Evolutionary conservation across 371 early-diverging fungal genomes (phyloP).

Genomic region (Dichotomocladium elegans): DNA sequence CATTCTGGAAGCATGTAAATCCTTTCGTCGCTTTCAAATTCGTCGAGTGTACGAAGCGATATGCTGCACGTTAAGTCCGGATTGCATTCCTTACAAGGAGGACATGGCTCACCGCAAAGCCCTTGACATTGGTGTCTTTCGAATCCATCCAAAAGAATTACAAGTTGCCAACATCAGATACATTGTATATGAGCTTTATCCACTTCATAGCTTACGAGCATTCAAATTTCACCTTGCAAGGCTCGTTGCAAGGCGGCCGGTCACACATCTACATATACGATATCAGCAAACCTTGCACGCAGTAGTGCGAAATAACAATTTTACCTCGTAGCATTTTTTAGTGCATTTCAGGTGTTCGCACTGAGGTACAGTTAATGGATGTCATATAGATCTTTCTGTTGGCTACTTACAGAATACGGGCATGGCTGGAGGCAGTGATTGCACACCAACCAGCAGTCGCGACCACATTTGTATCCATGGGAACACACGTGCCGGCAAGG

Average conservation of each 20-base stretch:
- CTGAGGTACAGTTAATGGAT: background rate
- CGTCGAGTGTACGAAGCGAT: slow-evolving; percentile 26
- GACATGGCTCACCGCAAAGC: slow-evolving; percentile 46
- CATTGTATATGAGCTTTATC: background rate
- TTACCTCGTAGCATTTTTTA: slow-evolving; percentile 36
- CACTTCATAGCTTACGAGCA: slow-evolving; percentile 31
- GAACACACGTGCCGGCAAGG: slow-evolving; percentile 32
- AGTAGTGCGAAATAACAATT: too few relatives aligned
- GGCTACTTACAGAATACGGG: slow-evolving; percentile 19
- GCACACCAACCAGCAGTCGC: slow-evolving; percentile 34
- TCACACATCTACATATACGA: slow-evolving; percentile 35
- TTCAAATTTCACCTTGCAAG: slow-evolving; percentile 16
- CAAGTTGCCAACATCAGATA: too few relatives aligned
- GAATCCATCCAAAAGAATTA: too few relatives aligned
- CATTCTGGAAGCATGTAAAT: slow-evolving; percentile 45
- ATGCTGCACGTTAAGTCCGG: slow-evolving; percentile 28
- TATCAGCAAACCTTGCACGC: too few relatives aligned
- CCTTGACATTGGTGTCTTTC: slow-evolving; percentile 41
- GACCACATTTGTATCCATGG: slow-evolving; percentile 40
- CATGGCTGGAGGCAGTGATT: slow-evolving; percentile 29
- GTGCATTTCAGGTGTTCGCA: slow-evolving; percentile 36
- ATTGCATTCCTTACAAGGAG: slow-evolving; percentile 34
- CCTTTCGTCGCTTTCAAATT: slow-evolving; percentile 31
- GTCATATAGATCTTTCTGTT: background rate
- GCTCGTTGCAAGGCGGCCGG: slow-evolving; percentile 36